These are phyloP conservation scores for Phytophthora melonis DNA, from an alignment of 352 stramenopile genomes.

Conservation along the genomic window DNA sequence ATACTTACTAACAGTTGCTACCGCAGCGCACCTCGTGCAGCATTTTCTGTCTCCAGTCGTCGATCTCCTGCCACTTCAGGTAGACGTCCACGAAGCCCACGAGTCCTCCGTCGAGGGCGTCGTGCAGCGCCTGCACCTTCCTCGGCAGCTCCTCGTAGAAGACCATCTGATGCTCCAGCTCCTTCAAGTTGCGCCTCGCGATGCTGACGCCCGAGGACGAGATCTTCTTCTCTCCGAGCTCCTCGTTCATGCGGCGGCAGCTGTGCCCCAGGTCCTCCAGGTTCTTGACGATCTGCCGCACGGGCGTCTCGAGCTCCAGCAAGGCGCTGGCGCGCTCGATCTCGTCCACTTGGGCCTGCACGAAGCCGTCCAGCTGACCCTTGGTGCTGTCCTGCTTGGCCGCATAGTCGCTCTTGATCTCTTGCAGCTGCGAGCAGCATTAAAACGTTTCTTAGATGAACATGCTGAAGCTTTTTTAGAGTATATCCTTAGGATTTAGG, in stretches of 20 bases:
- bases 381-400: constrained; percentile 80
- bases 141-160: constrained; percentile 83
- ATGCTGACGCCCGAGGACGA: constrained; percentile 81
- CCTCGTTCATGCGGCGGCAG: constrained; percentile 85
- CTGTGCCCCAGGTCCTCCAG: constrained; percentile 63
- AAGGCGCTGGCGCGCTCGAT: constrained; percentile 82
- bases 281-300: constrained; percentile 70
- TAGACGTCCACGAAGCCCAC: constrained; percentile 73
- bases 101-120: constrained; percentile 57
- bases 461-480: background rate
- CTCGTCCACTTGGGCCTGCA: constrained; percentile 84
- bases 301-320: constrained; percentile 73
- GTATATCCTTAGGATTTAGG: background rate
- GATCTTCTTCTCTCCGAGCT: constrained; percentile 84
- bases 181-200: constrained; percentile 80
- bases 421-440: constrained; percentile 56
- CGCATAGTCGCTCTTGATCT: constrained; percentile 88
- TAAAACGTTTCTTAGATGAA: background rate
- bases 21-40: constrained; percentile 68
- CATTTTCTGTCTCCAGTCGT: constrained; percentile 88
- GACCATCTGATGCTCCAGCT: constrained; percentile 83
- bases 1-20: background rate
- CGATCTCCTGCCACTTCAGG: constrained; percentile 72
- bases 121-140: constrained; percentile 66
- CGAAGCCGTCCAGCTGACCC: constrained; percentile 73